Conservation (phyloP, 2,329 filamentous ascomycete species). For the Fusarium multiceps region DNA sequence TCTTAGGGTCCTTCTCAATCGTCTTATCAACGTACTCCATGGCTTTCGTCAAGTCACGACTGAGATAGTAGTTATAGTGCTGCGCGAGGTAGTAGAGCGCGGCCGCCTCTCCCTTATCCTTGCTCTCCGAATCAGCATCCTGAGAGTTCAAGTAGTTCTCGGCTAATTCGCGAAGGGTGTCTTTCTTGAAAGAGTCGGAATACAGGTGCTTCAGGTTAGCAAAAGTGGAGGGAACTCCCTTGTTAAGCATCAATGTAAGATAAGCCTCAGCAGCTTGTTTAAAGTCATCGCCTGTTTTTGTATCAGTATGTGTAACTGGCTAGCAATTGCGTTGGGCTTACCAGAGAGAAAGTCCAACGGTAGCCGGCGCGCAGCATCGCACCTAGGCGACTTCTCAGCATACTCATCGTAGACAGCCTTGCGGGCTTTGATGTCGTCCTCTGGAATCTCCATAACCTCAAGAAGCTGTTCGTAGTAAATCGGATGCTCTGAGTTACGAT, state of each 20-base stretch:
- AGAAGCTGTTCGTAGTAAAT: constrained; percentile 86
- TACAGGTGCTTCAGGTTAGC: constrained; percentile 97
- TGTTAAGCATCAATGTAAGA: constrained; percentile 84
- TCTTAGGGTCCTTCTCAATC: constrained; percentile 80
- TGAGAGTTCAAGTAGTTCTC: constrained; percentile 78
- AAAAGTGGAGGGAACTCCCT: constrained; percentile 95
- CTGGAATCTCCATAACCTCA: constrained; percentile 70
- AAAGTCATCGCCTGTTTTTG: constrained; percentile 78
- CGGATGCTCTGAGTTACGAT: constrained; percentile 88
- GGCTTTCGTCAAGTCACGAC: constrained; percentile 85
- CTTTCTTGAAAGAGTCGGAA: constrained; percentile 78
- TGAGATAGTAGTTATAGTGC: constrained; percentile 93
- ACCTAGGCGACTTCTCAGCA: constrained; percentile 81
- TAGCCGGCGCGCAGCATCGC: constrained; percentile 86
- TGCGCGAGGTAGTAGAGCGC: constrained; percentile 94
- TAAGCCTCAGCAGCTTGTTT: constrained; percentile 81
- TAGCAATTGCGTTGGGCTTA: constrained; percentile 48
- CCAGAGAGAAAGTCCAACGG: constrained; percentile 89
- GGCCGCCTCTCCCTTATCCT: constrained; percentile 76
- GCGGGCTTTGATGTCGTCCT: constrained; percentile 69
- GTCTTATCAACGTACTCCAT: constrained; percentile 85
- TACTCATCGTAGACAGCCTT: constrained; percentile 82
- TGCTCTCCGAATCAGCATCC: constrained; percentile 60
- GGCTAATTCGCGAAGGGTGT: constrained; percentile 79
- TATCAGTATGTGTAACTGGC: constrained; percentile 32